Evolutionary conservation across 495 filamentous ascomycete genomes (phyloP), one percentile per base, ranked within the genome.

Genomic region (Penicillium malachiteum): DNA sequence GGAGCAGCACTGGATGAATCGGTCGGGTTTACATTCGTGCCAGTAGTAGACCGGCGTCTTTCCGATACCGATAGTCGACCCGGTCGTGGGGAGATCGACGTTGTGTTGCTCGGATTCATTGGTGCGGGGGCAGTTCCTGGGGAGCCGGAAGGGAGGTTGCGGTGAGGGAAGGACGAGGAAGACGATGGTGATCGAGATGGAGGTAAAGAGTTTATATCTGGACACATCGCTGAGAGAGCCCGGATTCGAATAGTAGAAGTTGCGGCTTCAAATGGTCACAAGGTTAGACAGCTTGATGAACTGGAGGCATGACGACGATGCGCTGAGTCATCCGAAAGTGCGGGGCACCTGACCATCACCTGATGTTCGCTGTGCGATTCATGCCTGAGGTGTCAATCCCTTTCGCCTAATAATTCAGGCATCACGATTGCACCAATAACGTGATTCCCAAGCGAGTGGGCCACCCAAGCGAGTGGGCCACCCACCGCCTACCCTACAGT

Each of bases 201-300:
- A 48, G 87, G 86, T 34, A 91, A 81, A 34, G 87, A 90, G 67
- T 92, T 91, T 56, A 91, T 74, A 73, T 91, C 87, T 33, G 88
- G 88, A 52, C 79, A 75, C 83, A 88, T 87, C 50, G 50, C 62
- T 31, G 39, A 46, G 3, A 17, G 7, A 9, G 35, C 3, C 47
- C 16, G 26, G 48, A 13, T 38, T 4, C 11, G 21, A 30, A 39
- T 26, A 35, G 40, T 30, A 46, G 31, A 12, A 17, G 10, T 16
- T n/a, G n/a, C 16, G 58, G 55, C 57, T 57, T 50, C 35, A 47
- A 34, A 30, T 17, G 12, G 17, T 39, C 14, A 12, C 18, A 26
- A 38, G 10, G 32, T 8, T 49, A 16, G 33, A 35, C 49, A 56
- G 58, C 58, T 55, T n/a, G 18, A 44, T 11, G 39, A 10, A 11